Conservation (phyloP, 345 rosid species). For the Salix arbutifolia region DNA sequence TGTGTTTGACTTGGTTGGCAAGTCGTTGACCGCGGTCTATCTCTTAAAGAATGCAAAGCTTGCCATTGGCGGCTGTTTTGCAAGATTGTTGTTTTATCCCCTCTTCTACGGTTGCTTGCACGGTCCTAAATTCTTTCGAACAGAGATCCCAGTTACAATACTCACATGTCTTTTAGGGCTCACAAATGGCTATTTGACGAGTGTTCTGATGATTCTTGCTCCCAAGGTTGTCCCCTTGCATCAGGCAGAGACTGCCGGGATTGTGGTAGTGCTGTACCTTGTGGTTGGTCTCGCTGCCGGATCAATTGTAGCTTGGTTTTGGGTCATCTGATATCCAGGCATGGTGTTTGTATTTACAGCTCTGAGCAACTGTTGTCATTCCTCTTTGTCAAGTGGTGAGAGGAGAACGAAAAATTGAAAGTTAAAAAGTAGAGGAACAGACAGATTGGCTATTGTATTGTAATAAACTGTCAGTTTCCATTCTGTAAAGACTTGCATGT, state of each 20-base stretch:
- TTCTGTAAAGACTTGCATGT: not conserved
- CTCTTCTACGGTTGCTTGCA: conserved; percentile 80
- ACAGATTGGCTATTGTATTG: not conserved
- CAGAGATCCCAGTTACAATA: conserved; percentile 79
- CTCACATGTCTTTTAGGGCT: conserved; percentile 77
- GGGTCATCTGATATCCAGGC: conserved; percentile 56
- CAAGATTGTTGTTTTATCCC: conserved; percentile 81
- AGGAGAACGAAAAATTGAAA: too few relatives aligned
- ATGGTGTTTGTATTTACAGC: too few relatives aligned
- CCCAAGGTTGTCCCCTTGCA: conserved; percentile 70
- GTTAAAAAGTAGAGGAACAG: not conserved
- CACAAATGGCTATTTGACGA: conserved; percentile 79
- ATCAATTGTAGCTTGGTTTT: conserved; percentile 57
- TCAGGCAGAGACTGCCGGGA: conserved; percentile 85
- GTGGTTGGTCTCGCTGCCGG: conserved; percentile 75
- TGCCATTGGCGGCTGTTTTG: conserved; percentile 61
- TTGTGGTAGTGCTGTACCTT: conserved; percentile 73
- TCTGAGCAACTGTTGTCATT: too few relatives aligned
- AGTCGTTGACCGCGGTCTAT: conserved; percentile 67
- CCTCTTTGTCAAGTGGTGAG: too few relatives aligned
- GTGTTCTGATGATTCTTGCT: conserved; percentile 77
- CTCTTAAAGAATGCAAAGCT: conserved; percentile 55
- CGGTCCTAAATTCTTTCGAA: conserved; percentile 70
- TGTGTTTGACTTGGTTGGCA: conserved; percentile 88
- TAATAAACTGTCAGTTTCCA: not conserved